These are phyloP conservation scores for Sarocladium oryzae DNA, from an alignment of 2,329 filamentous ascomycete species.

Conservation along the genomic window DNA sequence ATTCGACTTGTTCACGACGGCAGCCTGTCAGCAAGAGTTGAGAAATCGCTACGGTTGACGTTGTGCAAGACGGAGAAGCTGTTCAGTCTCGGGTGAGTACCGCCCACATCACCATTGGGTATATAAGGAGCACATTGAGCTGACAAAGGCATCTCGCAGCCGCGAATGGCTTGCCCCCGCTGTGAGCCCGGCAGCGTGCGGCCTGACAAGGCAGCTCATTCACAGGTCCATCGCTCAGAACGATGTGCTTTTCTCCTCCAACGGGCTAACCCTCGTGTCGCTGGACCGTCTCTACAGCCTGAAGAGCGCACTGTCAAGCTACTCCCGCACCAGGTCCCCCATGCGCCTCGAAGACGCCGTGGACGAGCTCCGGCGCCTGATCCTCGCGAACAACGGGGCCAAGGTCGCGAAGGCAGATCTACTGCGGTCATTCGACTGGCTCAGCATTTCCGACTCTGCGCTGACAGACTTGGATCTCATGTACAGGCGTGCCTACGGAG, in stretches of 20 bases:
- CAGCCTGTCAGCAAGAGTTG: constrained; percentile 38
- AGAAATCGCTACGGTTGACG: constrained; percentile 39
- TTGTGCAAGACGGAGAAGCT: constrained; percentile 48
- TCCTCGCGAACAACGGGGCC: constrained; percentile 45
- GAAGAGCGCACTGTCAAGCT: constrained; percentile 53
- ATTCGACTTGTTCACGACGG: constrained; percentile 45
- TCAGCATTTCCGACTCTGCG: constrained; percentile 44
- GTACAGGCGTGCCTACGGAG: constrained; percentile 52
- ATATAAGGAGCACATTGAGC: not conserved
- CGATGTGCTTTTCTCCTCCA: constrained; percentile 53
- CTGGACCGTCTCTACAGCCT: constrained; percentile 60
- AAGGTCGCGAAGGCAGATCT: constrained; percentile 46
- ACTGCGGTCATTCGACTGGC: constrained; percentile 49
- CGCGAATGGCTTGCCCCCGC: constrained; percentile 38
- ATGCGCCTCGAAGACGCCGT: constrained; percentile 53
- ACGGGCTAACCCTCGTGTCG: constrained; percentile 52
- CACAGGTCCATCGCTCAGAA: constrained; percentile 52
- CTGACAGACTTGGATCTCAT: constrained; percentile 48
- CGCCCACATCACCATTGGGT: not conserved
- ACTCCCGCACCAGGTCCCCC: constrained; percentile 39
- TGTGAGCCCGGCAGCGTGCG: constrained; percentile 34
- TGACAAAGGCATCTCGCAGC: constrained; percentile 17
- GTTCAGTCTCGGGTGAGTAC: constrained; percentile 29
- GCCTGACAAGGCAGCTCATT: constrained; percentile 45
- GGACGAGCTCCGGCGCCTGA: constrained; percentile 54